These are phyloP conservation scores for Aspergillus saccharolyticus DNA, from an alignment of 495 filamentous ascomycete species.

Conservation along the genomic window DNA sequence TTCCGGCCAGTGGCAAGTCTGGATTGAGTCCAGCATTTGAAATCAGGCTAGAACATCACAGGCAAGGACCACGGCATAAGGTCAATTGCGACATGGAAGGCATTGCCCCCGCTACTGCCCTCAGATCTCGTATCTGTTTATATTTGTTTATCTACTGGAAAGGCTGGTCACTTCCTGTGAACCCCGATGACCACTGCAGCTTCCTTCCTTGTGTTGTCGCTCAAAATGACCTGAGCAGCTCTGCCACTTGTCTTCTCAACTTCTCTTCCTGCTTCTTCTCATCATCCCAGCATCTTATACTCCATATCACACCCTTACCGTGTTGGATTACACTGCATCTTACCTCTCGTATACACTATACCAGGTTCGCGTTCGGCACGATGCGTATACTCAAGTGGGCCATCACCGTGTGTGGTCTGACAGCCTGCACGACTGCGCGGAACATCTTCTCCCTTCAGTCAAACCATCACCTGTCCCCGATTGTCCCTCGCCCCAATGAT, in stretches of 20 bases:
- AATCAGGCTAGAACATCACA: background rate
- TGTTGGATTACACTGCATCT: constrained; percentile 22
- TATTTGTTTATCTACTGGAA: too few species aligned
- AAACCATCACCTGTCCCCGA: background rate
- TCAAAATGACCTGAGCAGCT: background rate
- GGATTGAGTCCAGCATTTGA: background rate
- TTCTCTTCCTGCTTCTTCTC: constrained; percentile 3
- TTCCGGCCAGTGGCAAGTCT: background rate
- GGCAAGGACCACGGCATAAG: background rate
- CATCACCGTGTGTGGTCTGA: constrained; percentile 14
- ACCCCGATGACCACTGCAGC: background rate
- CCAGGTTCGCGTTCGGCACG: constrained; percentile 11
- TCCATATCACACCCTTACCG: constrained; percentile 10
- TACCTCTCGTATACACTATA: constrained; percentile 18
- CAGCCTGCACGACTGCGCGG: constrained; percentile 11
- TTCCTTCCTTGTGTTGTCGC: background rate
- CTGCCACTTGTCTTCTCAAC: background rate
- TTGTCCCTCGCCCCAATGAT: constrained; percentile 3
- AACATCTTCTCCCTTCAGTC: constrained; percentile 13
- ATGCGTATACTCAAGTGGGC: constrained; percentile 24
- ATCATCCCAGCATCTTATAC: constrained; percentile 5
- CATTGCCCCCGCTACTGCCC: background rate
- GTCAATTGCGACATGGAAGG: background rate
- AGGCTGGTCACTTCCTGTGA: background rate
- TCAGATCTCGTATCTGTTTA: too few species aligned